Percentiles rank a stretch among this genome's conserved stretches.
Conservation (phyloP, 31 red algal genomes). For the Porphyra umbilicalis region DNA sequence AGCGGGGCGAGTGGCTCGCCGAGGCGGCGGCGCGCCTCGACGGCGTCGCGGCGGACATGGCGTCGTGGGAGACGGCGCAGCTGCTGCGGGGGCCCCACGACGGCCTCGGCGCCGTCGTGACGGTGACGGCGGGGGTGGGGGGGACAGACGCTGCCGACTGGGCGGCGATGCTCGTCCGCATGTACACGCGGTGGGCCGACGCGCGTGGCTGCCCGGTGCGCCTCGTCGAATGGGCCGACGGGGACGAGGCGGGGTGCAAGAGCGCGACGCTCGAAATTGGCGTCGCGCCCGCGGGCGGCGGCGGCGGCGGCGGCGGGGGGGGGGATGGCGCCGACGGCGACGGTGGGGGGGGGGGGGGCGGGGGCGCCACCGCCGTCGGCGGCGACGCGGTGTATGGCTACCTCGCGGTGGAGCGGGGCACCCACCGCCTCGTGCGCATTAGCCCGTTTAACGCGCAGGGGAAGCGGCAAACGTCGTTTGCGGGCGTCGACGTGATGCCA, state of each 20-base stretch:
- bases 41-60: slow-evolving; percentile 19
- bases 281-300: slow-evolving; percentile 32
- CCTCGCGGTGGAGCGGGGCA: slow-evolving; percentile 70
- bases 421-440: slow-evolving; percentile 92
- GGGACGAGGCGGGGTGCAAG: slow-evolving; percentile 75
- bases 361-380: slow-evolving; percentile 34
- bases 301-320: slow-evolving; percentile 11
- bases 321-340: slow-evolving; percentile 58
- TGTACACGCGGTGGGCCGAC: slow-evolving; percentile 82
- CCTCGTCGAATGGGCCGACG: slow-evolving; percentile 48
- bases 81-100: slow-evolving; percentile 56
- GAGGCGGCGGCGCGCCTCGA: not conserved
- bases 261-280: slow-evolving; percentile 61
- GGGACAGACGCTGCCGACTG: slow-evolving; percentile 97
- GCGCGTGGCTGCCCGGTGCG: slow-evolving; percentile 19
- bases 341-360: slow-evolving; percentile 60
- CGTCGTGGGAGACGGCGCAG: slow-evolving; percentile 35
- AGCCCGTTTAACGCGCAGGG: slow-evolving; percentile 85
- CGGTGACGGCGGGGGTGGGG: slow-evolving; percentile 81
- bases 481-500: slow-evolving; percentile 89
- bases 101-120: slow-evolving; percentile 22
- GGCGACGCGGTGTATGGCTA: slow-evolving; percentile 78
- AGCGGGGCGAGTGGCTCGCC: slow-evolving; percentile 8
- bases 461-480: slow-evolving; percentile 98
- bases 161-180: slow-evolving; percentile 82